A percentile compares a stretch with the other conserved stretches of the same genome.
phyloP scores from a whole-genome alignment of 2,329 filamentous ascomycete species.

The Cordyceps sp. region DNA sequence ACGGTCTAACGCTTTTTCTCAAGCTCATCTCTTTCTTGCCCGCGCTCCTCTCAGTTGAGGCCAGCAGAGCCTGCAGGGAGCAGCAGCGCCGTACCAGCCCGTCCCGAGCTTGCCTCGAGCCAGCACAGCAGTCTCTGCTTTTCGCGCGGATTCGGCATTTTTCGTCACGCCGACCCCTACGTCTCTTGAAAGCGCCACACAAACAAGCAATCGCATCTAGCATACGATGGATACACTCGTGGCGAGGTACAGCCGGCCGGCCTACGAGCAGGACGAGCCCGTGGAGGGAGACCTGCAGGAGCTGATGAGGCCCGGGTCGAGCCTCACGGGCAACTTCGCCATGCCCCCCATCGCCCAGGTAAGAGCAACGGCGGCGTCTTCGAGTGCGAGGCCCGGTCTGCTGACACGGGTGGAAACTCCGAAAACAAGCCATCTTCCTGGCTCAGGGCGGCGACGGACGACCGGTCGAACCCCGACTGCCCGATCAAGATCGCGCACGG shows the following conservation, averaged over 20 bases:
- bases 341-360: conserved; percentile 88
- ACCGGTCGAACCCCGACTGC: conserved; percentile 89
- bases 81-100: no score
- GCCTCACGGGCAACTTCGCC: conserved; percentile 81
- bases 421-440: conserved; percentile 64
- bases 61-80: no score
- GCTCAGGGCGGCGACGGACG: conserved; percentile 93
- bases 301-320: conserved; percentile 53
- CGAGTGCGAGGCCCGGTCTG: neutral
- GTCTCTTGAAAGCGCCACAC: no score
- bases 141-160: no score
- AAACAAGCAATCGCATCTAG: no score
- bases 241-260: conserved; percentile 72
- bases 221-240: conserved; percentile 96
- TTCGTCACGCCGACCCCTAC: no score
- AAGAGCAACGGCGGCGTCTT: neutral
- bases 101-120: no score
- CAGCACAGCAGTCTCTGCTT: no score
- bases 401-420: neutral
- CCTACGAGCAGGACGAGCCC: conserved; percentile 54
- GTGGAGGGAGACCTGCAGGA: conserved; percentile 58
- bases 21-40: no score
- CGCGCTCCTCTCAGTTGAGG: no score
- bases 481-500: conserved; percentile 99
- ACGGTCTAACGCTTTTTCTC: no score